Evolutionary conservation across 2,329 filamentous ascomycete species (phyloP), one percentile per base, ranked within the genome.

Genomic region (Emmonsiellopsis sp.): DNA sequence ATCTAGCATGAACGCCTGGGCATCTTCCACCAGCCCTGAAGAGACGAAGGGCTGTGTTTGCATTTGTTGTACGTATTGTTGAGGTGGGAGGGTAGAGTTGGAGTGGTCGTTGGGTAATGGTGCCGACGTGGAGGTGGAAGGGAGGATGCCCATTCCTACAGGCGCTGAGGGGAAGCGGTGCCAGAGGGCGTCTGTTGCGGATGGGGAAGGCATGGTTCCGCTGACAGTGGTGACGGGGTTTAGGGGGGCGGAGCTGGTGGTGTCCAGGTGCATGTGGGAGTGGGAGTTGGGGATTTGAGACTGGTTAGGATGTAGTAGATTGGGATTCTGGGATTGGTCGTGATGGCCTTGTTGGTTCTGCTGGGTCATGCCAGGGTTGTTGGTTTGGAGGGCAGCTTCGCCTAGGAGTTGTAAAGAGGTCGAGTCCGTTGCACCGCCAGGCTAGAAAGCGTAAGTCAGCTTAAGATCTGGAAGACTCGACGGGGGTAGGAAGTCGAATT

Each of bases 321-420:
- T 30, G 46, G 46, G 20, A 26, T 26, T 26, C 5, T 13, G 34
- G 15, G 46, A 26, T 15, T 38, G 34, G 38, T 40, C 34, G 16
- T 42, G 38, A 34, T 3, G 30, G 35, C 15, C 11, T 37, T 37
- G 31, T 31, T 11, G 7, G 32, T 50, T 50, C 32, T 20, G 35
- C 43, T 11, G 43, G 11, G 8, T 38, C 42, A n/a, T 30, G 40
- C 15, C 15, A 7, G 10, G 40, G 10, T 13, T 42, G n/a, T 15
- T 42, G 15, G 40, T 15, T n/a, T 42, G 11, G 32, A 69, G 71
- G 56, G 71, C 72, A 57, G 73, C 69, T 69, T 73, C 67, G 55
- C 67, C 67, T 53, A 69, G 63, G 9, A 71, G 62, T 44, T 71
- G 66, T 7, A 71, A 61, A 4, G 67, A 67, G 40, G 64, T 71